These are phyloP conservation scores for Isatis tinctoria DNA, from an alignment of 345 rosid genomes.

Conservation along the genomic window DNA sequence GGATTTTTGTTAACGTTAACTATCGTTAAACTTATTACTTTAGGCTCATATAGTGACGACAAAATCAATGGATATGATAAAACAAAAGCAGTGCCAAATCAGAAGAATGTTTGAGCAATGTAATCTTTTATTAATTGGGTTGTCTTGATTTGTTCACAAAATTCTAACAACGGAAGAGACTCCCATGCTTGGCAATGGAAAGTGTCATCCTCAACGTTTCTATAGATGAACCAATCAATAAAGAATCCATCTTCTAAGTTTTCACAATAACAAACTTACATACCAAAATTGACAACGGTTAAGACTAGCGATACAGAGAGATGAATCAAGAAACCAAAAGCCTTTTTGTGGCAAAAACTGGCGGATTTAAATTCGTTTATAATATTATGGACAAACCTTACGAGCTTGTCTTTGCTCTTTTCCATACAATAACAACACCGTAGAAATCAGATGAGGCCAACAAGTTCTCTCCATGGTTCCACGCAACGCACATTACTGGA, in stretches of 20 bases:
- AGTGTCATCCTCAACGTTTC: background rate
- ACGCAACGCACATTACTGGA: conserved; percentile 76
- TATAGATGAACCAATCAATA: background rate
- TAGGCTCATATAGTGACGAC: too few species aligned
- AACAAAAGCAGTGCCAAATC: background rate
- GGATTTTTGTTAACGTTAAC: background rate
- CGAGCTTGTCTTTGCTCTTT: conserved; percentile 69
- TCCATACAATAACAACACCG: conserved; percentile 96
- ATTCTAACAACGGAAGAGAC: background rate
- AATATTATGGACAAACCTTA: conserved; percentile 27
- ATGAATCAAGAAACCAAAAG: background rate
- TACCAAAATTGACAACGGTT: background rate
- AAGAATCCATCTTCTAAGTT: background rate
- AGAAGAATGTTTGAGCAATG: too few species aligned
- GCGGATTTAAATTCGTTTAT: background rate
- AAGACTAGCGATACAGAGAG: conserved; percentile 3
- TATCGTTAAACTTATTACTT: too few species aligned
- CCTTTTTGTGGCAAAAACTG: background rate
- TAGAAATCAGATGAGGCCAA: conserved; percentile 93
- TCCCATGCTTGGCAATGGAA: background rate
- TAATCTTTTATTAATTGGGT: background rate
- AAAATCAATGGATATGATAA: background rate
- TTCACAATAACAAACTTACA: background rate
- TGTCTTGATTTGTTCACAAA: background rate
- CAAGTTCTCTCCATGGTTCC: conserved; percentile 98